phyloP scores from a whole-genome alignment of 495 filamentous ascomycete genomes.

The Hypomontagnella submonticulosa region DNA sequence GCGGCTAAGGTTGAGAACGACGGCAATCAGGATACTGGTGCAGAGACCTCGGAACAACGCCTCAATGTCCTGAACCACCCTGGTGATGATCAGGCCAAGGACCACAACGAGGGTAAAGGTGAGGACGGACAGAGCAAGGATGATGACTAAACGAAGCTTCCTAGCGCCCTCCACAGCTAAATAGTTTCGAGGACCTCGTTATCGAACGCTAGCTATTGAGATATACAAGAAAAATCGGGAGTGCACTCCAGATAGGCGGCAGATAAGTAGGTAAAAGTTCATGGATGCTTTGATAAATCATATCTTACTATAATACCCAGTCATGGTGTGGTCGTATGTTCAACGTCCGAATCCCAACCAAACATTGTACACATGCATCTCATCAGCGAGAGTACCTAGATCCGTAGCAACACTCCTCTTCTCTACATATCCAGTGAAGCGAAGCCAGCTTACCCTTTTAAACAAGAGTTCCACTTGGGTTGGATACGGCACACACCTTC shows the following conservation, averaged over 20 bases:
- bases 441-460: not conserved
- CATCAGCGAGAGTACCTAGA: not conserved
- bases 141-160: not conserved
- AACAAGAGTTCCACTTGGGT: not conserved
- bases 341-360: not conserved
- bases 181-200: not conserved
- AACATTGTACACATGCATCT: conserved; percentile 14
- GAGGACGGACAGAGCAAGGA: conserved; percentile 5
- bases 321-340: not conserved
- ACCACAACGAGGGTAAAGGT: not conserved
- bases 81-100: not conserved
- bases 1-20: not conserved
- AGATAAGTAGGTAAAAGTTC: not conserved
- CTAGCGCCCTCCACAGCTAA: not conserved
- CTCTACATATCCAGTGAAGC: not conserved
- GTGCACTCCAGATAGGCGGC: not conserved
- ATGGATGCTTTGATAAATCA: conserved; percentile 2
- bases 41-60: not conserved
- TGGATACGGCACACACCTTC: too few relatives aligned
- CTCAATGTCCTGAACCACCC: conserved; percentile 2
- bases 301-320: not conserved
- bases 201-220: not conserved
- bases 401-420: not conserved
- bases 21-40: not conserved
- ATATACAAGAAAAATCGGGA: not conserved